Base-by-base conservation (phyloP, 129 eudicot species). In the Centaurea solstitialis region DNA sequence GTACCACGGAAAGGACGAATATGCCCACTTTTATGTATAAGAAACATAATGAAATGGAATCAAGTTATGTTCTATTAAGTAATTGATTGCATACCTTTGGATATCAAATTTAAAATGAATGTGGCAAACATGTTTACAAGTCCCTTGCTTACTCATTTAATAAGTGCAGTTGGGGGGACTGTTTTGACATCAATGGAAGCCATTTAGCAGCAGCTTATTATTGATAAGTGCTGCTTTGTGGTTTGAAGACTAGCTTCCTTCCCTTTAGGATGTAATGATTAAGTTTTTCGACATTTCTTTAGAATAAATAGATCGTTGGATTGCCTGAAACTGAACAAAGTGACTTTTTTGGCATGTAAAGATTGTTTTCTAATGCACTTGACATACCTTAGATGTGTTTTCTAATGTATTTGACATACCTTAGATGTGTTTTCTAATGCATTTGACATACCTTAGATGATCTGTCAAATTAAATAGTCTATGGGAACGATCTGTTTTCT, bases 1-100 rank as follows among this genome's bases (percentile, higher is more conserved):
- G 38, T 68, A 76, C 62, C 80, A 39, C 72, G 81, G 74, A 65
- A 41, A 38, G 40, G n/a, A 77, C 74, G 47, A 74, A 81, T 70
- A 28, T 59, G 59, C 68, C 38, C 68, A 38, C 7, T 5, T 76
- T 41, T 39, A 76, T 39, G 74, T 70, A 39, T 38, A 82, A 70
- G 40, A 57, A 82, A 66, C 26, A 13, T 70, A 23, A 76, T 75
- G 38, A 76, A 70, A 26, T 72, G 53, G 35, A 38, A 50, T 53
- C 70, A 70, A 47, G 21, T 57, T 57, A 5, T 4, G 9, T 17
- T 57, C 6, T 57, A 17, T 57, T 57, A n/a, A 17, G 21, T 53
- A 15, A 7, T 53, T 53, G 21, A 53, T 47, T 57, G 22, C n/a
- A 57, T 17, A 17, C 6, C n/a, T 41, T 57, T 17, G 65, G n/a